These are phyloP conservation scores for Mycena polygramma DNA, from an alignment of 768 basidiomycete species.

Conservation along the genomic window DNA sequence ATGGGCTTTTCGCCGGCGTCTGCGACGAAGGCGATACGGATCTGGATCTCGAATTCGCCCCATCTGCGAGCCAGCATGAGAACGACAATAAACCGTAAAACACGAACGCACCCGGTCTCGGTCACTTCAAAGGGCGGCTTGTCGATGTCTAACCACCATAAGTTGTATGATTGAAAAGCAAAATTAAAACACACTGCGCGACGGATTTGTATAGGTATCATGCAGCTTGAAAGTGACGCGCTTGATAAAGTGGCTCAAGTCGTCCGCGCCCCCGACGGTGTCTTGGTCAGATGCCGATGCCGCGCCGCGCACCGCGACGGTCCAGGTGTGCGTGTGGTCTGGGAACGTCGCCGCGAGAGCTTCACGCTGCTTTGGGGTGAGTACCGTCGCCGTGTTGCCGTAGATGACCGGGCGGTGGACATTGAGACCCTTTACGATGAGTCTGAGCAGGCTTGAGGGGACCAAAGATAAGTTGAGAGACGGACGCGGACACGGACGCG, in stretches of 20 bases:
- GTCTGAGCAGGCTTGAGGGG: conserved; percentile 31
- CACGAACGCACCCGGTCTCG: conserved; percentile 87
- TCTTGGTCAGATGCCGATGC: conserved; percentile 80
- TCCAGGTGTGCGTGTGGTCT: conserved; percentile 97
- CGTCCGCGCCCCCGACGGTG: conserved; percentile 90
- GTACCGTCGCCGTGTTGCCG: conserved; percentile 89
- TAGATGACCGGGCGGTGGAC: conserved; percentile 95
- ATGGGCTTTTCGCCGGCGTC: conserved; percentile 96
- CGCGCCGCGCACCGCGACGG: conserved; percentile 92
- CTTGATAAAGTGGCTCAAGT: conserved; percentile 92
- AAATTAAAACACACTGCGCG: conserved; percentile 74
- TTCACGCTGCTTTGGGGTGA: conserved; percentile 81
- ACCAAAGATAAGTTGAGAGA: conserved; percentile 39
- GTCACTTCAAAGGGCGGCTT: conserved; percentile 95
- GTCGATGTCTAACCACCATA: conserved; percentile 78
- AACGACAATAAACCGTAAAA: too few relatives aligned
- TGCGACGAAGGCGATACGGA: conserved; percentile 88
- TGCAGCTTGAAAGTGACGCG: conserved; percentile 97
- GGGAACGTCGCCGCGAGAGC: conserved; percentile 61
- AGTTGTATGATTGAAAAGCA: neutral
- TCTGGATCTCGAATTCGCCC: conserved; percentile 98
- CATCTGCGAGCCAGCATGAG: conserved; percentile 67
- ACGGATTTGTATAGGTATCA: conserved; percentile 94
- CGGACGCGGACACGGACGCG: conserved; percentile 86
- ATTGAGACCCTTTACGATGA: conserved; percentile 74